phyloP scores from a whole-genome alignment of 2,329 filamentous ascomycete species.

The Hypomyces perniciosus region DNA sequence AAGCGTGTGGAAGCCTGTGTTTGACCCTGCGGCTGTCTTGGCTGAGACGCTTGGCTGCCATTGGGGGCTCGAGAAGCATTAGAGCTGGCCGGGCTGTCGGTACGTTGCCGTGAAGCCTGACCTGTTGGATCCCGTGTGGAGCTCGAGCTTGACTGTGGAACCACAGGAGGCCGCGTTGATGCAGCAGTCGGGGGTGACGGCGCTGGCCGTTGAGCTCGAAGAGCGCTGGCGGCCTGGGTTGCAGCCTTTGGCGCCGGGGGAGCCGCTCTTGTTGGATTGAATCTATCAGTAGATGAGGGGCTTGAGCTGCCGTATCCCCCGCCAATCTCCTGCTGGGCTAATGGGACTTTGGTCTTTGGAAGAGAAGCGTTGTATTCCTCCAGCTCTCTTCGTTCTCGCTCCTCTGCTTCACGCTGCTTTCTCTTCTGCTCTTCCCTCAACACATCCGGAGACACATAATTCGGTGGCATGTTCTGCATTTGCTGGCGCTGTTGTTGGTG shows the following conservation, averaged over 20 bases:
- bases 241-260: constrained; percentile 66
- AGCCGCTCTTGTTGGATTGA: constrained; percentile 78
- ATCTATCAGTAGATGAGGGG: constrained; percentile 54
- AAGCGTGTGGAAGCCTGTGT: constrained; percentile 40
- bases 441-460: constrained; percentile 47
- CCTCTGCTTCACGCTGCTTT: constrained; percentile 54
- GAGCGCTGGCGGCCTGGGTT: constrained; percentile 48
- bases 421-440: constrained; percentile 53
- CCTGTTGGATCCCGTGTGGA: constrained; percentile 35
- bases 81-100: constrained; percentile 42
- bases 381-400: constrained; percentile 66
- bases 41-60: constrained; percentile 45
- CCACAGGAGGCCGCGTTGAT: constrained; percentile 40
- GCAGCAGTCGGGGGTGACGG: constrained; percentile 58
- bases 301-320: constrained; percentile 49
- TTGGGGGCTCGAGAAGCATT: constrained; percentile 53
- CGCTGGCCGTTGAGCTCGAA: constrained; percentile 72
- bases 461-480: constrained; percentile 51
- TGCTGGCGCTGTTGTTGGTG: constrained; percentile 53
- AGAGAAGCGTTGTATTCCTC: constrained; percentile 87
- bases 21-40: constrained; percentile 41
- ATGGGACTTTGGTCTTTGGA: constrained; percentile 70
- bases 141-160: constrained; percentile 45
- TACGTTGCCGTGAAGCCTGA: constrained; percentile 40
- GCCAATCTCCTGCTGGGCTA: constrained; percentile 83